These are phyloP conservation scores for Paraphaeosphaeria sporulosa DNA, from an alignment of 2,329 filamentous ascomycete species.

Conservation along the genomic window DNA sequence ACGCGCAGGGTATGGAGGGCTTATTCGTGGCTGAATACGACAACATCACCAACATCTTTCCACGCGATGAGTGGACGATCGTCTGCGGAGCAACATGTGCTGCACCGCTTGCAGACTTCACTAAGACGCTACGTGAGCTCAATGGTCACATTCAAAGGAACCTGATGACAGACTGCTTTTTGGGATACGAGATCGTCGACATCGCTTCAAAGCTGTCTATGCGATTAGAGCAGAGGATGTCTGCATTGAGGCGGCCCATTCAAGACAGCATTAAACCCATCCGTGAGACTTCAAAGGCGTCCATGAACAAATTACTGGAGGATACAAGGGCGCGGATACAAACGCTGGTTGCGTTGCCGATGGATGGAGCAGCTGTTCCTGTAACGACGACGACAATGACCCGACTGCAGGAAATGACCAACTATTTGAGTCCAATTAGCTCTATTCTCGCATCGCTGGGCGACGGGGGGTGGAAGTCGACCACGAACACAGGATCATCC, in stretches of 20 bases:
- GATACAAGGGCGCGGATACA: conserved; percentile 78
- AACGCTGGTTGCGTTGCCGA: conserved; percentile 71
- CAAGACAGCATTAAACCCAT: conserved; percentile 88
- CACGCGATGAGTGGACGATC: conserved; percentile 81
- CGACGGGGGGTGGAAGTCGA: conserved; percentile 81
- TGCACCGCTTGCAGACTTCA: conserved; percentile 79
- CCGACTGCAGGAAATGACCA: conserved; percentile 83
- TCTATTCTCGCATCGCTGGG: conserved; percentile 92
- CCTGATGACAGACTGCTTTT: conserved; percentile 87
- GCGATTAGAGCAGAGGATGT: conserved; percentile 80
- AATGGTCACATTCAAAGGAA: conserved; percentile 90
- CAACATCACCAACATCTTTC: conserved; percentile 87
- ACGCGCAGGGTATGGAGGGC: conserved; percentile 85
- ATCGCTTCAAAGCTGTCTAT: conserved; percentile 82
- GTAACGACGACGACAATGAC: conserved; percentile 86
- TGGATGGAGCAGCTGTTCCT: conserved; percentile 79
- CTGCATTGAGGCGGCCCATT: conserved; percentile 83
- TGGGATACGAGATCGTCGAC: conserved; percentile 94
- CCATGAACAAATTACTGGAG: conserved; percentile 81
- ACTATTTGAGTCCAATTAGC: conserved; percentile 83
- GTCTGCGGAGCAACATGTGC: conserved; percentile 83
- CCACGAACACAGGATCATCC: conserved; percentile 62
- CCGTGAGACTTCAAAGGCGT: conserved; percentile 88
- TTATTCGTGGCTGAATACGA: conserved; percentile 90
- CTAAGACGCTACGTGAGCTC: conserved; percentile 84